Base-by-base conservation (phyloP, 257 asterid genomes). In the Nicotiana otophora region DNA sequence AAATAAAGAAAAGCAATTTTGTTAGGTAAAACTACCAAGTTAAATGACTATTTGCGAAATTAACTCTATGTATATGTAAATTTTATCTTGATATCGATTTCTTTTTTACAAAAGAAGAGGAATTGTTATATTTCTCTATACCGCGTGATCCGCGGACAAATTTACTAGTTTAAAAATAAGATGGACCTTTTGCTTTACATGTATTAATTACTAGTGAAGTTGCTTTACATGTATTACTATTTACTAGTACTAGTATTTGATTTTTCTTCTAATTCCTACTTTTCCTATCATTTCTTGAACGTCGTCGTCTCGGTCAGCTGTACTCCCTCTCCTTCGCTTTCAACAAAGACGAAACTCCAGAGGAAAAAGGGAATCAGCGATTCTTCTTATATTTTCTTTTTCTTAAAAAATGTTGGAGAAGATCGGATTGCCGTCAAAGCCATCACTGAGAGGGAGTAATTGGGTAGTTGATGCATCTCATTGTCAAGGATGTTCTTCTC, bases 401-500 rank as follows among this genome's bases (percentile, higher is more conserved):
- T 19, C 42, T 79, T n/a, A 7, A 78, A 90, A 87, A 87, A 96
- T 96, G 99, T 85, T 96, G 87, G 99, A 96, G 90, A 96, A 96
- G 86, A 87, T 94, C 68, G 98, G 98, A 34, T 89, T 96, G 89
- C 99, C 99, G 31, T 84, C 96, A 58, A 96, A 90, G 89, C 99
- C 99, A 79, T 93, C 98, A 5, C 75, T 91, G 75, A 87, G 97
- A 84, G 99, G 99, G 65, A 94, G 87, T 78, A 87, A 31, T 88
- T 93, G 99, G 99, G 98, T 96, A 42, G 94, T 88, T 85, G 98
- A 96, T 80, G 97, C 97, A 85, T 90, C 98, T 8, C 93, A 94
- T 87, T 96, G 99, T 90, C 99, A 96, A 88, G 95, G 93, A 90
- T 96, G 99, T 88, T 92, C 98, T 80, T 87, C 98, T 1, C 97